Evolutionary conservation across 371 early-diverging fungal species (phyloP).

Genomic region (Mucor irregularis): DNA sequence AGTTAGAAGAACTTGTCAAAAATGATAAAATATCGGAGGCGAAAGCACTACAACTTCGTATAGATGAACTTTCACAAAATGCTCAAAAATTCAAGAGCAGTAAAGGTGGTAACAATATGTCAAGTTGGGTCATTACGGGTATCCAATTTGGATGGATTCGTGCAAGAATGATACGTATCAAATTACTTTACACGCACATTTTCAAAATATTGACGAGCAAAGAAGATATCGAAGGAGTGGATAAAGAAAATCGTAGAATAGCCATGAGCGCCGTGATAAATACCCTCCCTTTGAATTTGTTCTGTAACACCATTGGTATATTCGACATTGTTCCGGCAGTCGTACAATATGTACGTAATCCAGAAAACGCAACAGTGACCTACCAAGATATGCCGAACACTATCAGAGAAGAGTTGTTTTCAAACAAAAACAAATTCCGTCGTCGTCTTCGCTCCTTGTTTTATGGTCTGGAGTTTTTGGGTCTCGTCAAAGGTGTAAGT

Average conservation of each 20-base stretch:
- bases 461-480: constrained; percentile 3
- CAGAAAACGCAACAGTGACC: not conserved
- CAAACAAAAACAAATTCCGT: constrained; percentile 16
- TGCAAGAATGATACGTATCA: constrained; percentile 42
- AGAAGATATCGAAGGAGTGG: constrained; percentile 10
- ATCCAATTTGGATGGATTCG: constrained; percentile 47
- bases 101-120: not conserved
- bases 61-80: constrained; percentile 3
- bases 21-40: constrained; percentile 3
- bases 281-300: not conserved
- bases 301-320: constrained; percentile 27
- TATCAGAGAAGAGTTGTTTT: not conserved
- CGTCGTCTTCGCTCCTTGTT: constrained; percentile 11
- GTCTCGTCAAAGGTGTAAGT: not conserved
- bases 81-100: not conserved
- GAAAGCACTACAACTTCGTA: not conserved
- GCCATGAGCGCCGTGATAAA: constrained; percentile 6
- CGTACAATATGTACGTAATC: constrained; percentile 11
- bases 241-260: constrained; percentile 14
- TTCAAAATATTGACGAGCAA: constrained; percentile 8
- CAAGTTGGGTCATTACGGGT: constrained; percentile 33
- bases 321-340: not conserved
- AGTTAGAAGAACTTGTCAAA: not conserved
- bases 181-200: constrained; percentile 44
- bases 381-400: constrained; percentile 15